Evolutionary conservation across 352 stramenopile species (phyloP).

Genomic region (Saprolegnia diclina): DNA sequence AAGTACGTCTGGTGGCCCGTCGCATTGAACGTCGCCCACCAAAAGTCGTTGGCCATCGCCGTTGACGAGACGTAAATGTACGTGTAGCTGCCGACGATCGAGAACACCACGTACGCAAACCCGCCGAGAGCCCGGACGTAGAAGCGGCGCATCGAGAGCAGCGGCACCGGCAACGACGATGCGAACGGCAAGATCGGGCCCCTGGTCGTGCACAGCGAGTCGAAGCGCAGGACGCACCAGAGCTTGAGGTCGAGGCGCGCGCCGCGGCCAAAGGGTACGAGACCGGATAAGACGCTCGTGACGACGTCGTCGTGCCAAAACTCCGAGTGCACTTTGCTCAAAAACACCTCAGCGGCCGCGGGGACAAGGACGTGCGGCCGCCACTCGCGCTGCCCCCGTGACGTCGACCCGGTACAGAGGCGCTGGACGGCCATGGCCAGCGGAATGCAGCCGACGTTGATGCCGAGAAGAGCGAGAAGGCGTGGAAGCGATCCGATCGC

Average conservation of each 20-base stretch:
- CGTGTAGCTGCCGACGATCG: conserved; percentile 15
- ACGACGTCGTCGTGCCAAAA: conserved; percentile 5
- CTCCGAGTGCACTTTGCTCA: conserved; percentile 15
- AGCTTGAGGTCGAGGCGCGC: neutral
- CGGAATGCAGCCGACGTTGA: conserved; percentile 3
- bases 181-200: neutral
- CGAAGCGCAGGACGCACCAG: conserved; percentile 6
- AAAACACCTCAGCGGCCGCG: conserved; percentile 7
- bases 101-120: conserved; percentile 3
- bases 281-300: conserved; percentile 13
- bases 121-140: neutral
- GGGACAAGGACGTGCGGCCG: conserved; percentile 7
- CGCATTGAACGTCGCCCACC: conserved; percentile 16
- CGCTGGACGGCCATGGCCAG: neutral
- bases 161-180: neutral
- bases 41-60: conserved; percentile 24
- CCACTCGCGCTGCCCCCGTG: neutral
- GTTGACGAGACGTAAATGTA: neutral
- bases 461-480: neutral
- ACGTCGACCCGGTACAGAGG: neutral
- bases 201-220: neutral
- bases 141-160: neutral
- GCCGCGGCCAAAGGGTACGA: conserved; percentile 9
- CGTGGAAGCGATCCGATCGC: neutral
- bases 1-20: conserved; percentile 23